Base-by-base conservation (phyloP, 2,329 filamentous ascomycete genomes). In the Catunica adiposa region DNA sequence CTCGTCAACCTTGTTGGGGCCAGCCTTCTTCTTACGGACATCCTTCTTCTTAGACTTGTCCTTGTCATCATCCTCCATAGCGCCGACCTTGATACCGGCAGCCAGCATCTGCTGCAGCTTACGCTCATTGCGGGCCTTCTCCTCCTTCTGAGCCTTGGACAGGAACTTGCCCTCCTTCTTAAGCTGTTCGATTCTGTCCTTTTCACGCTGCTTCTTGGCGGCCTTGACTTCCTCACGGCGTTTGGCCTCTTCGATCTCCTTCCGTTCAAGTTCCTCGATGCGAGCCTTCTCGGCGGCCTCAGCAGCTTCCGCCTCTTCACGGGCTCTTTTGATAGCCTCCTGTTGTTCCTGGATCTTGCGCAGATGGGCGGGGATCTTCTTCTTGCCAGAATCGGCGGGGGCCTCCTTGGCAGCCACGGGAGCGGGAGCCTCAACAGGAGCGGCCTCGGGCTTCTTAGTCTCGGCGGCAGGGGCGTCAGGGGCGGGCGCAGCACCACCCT, bases 161-260 rank as follows among this genome's bases (percentile, higher is more conserved):
- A 90, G 71, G 69, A 84, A 90, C 65, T 87, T 90, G 66, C 87
- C 87, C 67, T 89, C 86, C 67, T 85, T 87, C 77, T 90, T 92
- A 56, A 88, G 78, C 70, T 90, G 83, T 65, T 92, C 87, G 59
- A 90, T 82, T 69, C 79, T 86, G 67, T 89, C 84, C 73, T 86
- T 90, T 64, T 94, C 87, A 66, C 80, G 88, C 64, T 88, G 85
- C 74, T 90, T 92, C 75, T 86, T 90, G 46, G 80, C 70, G 1
- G 81, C 80, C 68, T 80, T 86, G 53, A 81, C 80, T 64, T 90
- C 87, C 63, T 86, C 84, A 61, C 73, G 81, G 57, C 75, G 76
- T 70, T 82, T 80, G 57, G 71, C 67, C 63, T 89, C 86, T 66
- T 90, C 87, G 7, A 74, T 79, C 40, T 75, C 77, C 54, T 70